Evolutionary conservation across 352 stramenopile genomes (phyloP).

Genomic region (Elongisporangium anandrum): DNA sequence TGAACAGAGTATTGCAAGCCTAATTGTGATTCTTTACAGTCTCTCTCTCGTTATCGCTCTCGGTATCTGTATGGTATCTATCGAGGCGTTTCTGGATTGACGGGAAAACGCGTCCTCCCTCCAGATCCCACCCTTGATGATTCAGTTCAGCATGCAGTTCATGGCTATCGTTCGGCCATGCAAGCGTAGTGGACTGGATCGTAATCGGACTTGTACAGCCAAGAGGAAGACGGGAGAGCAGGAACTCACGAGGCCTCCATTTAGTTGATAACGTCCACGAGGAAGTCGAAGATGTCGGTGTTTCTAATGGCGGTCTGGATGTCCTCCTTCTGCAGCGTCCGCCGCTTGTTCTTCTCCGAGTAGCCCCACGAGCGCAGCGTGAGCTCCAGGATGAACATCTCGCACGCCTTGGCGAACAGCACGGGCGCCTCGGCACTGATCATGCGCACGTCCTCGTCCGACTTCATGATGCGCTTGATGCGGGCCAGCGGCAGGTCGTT

Average conservation of each 20-base stretch:
- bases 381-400: slow-evolving; percentile 99
- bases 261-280: slow-evolving; percentile 94
- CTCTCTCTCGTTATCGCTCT: too few relatives aligned
- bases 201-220: too few relatives aligned
- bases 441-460: slow-evolving; percentile 97
- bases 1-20: background rate
- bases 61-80: too few relatives aligned
- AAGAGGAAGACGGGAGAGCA: background rate
- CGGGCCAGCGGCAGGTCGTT: slow-evolving; percentile 98
- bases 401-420: slow-evolving; percentile 98
- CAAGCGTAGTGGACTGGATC: too few relatives aligned
- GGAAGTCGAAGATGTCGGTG: slow-evolving; percentile 99
- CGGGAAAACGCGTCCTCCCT: too few relatives aligned
- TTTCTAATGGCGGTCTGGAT: slow-evolving; percentile 97
- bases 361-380: slow-evolving; percentile 92
- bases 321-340: slow-evolving; percentile 98
- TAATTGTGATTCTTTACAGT: background rate
- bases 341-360: slow-evolving; percentile 87
- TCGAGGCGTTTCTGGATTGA: too few relatives aligned
- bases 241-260: background rate
- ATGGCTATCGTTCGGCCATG: too few relatives aligned
- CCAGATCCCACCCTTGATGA: too few relatives aligned
- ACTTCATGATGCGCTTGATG: slow-evolving; percentile 99
- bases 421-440: slow-evolving; percentile 98
- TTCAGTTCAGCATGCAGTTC: too few relatives aligned